Evolutionary conservation across 2,329 filamentous ascomycete species (phyloP), one percentile per base, ranked within the genome.

Genomic region (Fonsecaea multimorphosa): DNA sequence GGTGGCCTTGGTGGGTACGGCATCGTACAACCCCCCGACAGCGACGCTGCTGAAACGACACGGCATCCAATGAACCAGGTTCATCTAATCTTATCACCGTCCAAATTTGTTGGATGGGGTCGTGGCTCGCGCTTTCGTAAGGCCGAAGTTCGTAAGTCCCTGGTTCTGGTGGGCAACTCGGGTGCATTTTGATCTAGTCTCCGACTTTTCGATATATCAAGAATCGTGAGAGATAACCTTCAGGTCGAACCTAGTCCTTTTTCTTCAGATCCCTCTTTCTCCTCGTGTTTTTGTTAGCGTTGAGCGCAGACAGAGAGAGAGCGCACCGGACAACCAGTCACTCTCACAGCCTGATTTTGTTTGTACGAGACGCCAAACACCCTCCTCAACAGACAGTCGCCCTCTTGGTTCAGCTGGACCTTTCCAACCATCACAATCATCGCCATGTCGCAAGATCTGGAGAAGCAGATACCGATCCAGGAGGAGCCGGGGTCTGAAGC

Each of bases 391-490:
- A 9, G n/a, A 11, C 27, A 31, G n/a, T 2, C 51, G 22, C 19
- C 16, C 27, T 19, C 40, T 9, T 58, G 14, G 4, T 40, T 40
- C n/a, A 19, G n/a, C 38, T 40, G 14, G 38, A 40, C 16, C 3
- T 19, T 40, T n/a, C 38, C 38, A 3, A 40, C 31, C 16, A 49
- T 40, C 56, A 16, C 14, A 49, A 44, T 36, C 19, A 19, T n/a
- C 52, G 52, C 53, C 38, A 65, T 65, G 52, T 65, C 63, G n/a
- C 12, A n/a, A 32, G 63, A 61, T 9, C 36, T 46, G 14, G 63
- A 61, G 31, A 67, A 67, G 61, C 61, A 67, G 38, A 29, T 53
- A 5, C 54, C 65, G 8, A 11, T 63, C 36, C 36, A 63, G 7
- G 38, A 55, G 11, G 62, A 24, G 7, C 51, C 24, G 2, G 24